Evolutionary conservation across 495 filamentous ascomycete genomes (phyloP).

Genomic region (Daldinia vernicosa): DNA sequence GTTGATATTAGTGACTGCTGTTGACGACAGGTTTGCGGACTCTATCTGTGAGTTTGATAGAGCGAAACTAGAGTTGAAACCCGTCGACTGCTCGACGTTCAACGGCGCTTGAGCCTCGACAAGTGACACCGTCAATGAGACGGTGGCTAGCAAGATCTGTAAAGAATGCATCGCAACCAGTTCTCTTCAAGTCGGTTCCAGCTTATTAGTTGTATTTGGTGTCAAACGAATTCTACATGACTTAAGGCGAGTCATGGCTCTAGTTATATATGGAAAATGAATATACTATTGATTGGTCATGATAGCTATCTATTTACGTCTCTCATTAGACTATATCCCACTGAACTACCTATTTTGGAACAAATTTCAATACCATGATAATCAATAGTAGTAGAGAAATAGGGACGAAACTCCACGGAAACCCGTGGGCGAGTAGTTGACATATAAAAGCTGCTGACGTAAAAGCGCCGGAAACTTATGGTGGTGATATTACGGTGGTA

Average conservation of each 20-base stretch:
- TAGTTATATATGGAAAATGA: background rate
- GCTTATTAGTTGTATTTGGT: background rate
- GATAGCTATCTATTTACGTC: background rate
- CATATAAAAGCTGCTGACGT: background rate
- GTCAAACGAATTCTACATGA: background rate
- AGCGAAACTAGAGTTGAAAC: conserved; percentile 52
- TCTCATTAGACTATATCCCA: background rate
- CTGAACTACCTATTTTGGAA: background rate
- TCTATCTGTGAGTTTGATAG: conserved; percentile 46
- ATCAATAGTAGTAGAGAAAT: background rate
- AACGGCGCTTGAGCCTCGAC: conserved; percentile 10
- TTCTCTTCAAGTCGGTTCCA: background rate
- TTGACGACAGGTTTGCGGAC: conserved; percentile 39
- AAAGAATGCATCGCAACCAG: background rate
- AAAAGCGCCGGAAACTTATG: background rate
- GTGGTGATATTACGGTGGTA: background rate
- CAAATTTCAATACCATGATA: background rate
- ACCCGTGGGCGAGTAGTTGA: background rate
- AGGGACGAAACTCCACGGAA: background rate
- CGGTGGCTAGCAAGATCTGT: background rate
- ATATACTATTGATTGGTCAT: background rate
- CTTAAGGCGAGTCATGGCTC: background rate
- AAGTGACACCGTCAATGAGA: background rate
- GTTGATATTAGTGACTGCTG: conserved; percentile 37
- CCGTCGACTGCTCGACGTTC: conserved; percentile 21